Evolutionary conservation across 495 filamentous ascomycete genomes (phyloP).

Genomic region (Penicillium cosmopolitanum): DNA sequence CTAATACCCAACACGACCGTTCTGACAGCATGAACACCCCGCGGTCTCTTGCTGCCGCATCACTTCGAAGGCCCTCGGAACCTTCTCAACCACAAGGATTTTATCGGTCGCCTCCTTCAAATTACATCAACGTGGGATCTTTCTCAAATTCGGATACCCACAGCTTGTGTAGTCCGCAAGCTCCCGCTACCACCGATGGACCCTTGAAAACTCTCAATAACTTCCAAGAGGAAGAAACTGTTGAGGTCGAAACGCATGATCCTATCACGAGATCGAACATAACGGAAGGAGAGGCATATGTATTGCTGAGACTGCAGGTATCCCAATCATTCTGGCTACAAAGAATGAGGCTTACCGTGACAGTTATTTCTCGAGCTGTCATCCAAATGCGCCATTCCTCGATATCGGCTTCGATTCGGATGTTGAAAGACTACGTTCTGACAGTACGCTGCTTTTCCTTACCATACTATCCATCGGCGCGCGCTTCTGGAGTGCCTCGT

Average conservation of each 20-base stretch:
- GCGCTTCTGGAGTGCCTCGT: slow-evolving; percentile 10
- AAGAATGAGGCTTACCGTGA: not conserved
- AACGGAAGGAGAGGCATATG: slow-evolving; percentile 7
- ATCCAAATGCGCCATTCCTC: slow-evolving; percentile 9
- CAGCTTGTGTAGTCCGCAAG: slow-evolving; percentile 3
- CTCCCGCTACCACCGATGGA: slow-evolving; percentile 4
- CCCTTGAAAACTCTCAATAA: slow-evolving; percentile 10
- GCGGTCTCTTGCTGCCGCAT: not conserved
- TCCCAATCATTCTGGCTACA: not conserved
- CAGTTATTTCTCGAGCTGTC: slow-evolving; percentile 4
- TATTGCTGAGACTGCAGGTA: slow-evolving; percentile 9
- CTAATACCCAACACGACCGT: not conserved
- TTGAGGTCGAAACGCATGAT: slow-evolving; percentile 5
- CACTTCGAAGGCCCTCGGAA: not conserved
- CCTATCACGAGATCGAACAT: not conserved
- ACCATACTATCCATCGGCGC: slow-evolving; percentile 2
- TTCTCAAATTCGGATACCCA: slow-evolving; percentile 1
- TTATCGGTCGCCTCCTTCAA: not conserved
- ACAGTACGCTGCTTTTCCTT: slow-evolving; percentile 6
- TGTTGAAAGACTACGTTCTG: not conserved
- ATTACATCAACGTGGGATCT: not conserved
- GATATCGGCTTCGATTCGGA: slow-evolving; percentile 1
- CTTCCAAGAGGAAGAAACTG: slow-evolving; percentile 6
- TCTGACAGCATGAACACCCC: slow-evolving; percentile 2
- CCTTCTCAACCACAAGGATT: not conserved